Percentiles rank a stretch among this genome's conserved stretches.
phyloP scores from a whole-genome alignment of 805 yeast genomes.

The Torulaspora indica region DNA sequence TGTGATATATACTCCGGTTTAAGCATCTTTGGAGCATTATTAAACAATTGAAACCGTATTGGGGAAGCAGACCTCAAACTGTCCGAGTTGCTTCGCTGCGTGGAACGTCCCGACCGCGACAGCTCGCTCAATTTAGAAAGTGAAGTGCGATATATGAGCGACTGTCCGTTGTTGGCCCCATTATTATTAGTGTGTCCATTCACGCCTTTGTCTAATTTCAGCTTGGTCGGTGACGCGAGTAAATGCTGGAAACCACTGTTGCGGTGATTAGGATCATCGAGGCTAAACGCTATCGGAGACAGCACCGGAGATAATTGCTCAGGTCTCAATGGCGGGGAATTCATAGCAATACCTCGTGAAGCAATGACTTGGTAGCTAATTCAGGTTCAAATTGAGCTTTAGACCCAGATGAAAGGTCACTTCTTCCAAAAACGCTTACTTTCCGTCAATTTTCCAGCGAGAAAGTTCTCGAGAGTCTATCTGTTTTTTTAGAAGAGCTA shows the following conservation, averaged over 20 bases:
- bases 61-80: slow-evolving; percentile 31
- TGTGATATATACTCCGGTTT: slow-evolving; percentile 29
- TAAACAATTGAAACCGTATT: slow-evolving; percentile 24
- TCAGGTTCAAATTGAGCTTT: not conserved
- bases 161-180: slow-evolving; percentile 9
- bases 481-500: not conserved
- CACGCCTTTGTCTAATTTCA: slow-evolving; percentile 22
- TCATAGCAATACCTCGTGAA: slow-evolving; percentile 13
- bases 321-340: slow-evolving; percentile 28
- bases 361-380: slow-evolving; percentile 4
- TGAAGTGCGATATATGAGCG: slow-evolving; percentile 31
- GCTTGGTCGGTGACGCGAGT: slow-evolving; percentile 30
- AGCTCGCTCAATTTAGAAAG: slow-evolving; percentile 32
- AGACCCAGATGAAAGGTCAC: not conserved
- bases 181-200: slow-evolving; percentile 2
- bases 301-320: slow-evolving; percentile 29
- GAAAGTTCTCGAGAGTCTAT: not conserved
- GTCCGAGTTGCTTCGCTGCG: slow-evolving; percentile 23
- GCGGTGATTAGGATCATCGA: slow-evolving; percentile 25
- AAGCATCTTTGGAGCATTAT: slow-evolving; percentile 29
- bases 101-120: slow-evolving; percentile 21
- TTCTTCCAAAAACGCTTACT: too few relatives aligned
- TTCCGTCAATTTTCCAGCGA: not conserved
- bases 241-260: slow-evolving; percentile 18
- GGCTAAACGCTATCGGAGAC: slow-evolving; percentile 29